These are phyloP conservation scores for Ophiostoma quercus DNA, from an alignment of 2,329 filamentous ascomycete genomes.

Conservation along the genomic window DNA sequence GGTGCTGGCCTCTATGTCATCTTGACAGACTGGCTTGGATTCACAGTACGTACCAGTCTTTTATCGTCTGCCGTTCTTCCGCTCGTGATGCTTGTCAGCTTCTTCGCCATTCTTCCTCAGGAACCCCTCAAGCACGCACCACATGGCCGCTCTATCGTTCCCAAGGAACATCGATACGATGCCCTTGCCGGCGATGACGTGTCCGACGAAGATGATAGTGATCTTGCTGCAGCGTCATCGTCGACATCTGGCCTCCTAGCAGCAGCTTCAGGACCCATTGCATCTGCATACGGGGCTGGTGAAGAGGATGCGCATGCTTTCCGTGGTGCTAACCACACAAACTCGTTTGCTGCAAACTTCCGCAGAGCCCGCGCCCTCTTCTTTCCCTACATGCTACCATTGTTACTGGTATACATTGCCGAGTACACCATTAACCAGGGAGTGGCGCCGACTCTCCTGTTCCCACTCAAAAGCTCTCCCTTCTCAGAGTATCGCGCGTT, in stretches of 20 bases:
- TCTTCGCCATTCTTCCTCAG: slow-evolving; percentile 73
- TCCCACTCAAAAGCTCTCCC: slow-evolving; percentile 69
- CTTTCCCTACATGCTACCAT: slow-evolving; percentile 78
- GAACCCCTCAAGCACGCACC: slow-evolving; percentile 51
- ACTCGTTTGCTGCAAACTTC: slow-evolving; percentile 48
- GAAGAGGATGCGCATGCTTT: slow-evolving; percentile 28
- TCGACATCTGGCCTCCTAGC: not conserved
- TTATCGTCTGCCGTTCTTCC: slow-evolving; percentile 75
- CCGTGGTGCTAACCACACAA: not conserved
- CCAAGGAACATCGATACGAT: not conserved
- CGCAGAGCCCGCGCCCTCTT: slow-evolving; percentile 65
- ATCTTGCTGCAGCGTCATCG: slow-evolving; percentile 18
- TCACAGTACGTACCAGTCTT: slow-evolving; percentile 69
- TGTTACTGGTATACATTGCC: slow-evolving; percentile 87
- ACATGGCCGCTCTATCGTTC: slow-evolving; percentile 24
- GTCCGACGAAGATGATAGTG: slow-evolving; percentile 31
- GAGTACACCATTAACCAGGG: slow-evolving; percentile 98
- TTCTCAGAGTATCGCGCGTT: slow-evolving; percentile 80
- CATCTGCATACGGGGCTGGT: not conserved
- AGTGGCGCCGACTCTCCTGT: slow-evolving; percentile 82
- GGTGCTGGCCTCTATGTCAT: slow-evolving; percentile 85
- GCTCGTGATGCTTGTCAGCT: slow-evolving; percentile 74
- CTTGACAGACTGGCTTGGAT: slow-evolving; percentile 71
- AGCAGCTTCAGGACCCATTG: not conserved
- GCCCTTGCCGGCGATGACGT: not conserved